These are phyloP conservation scores for Orobanche coerulescens DNA, from an alignment of 257 asterid genomes.

Conservation along the genomic window DNA sequence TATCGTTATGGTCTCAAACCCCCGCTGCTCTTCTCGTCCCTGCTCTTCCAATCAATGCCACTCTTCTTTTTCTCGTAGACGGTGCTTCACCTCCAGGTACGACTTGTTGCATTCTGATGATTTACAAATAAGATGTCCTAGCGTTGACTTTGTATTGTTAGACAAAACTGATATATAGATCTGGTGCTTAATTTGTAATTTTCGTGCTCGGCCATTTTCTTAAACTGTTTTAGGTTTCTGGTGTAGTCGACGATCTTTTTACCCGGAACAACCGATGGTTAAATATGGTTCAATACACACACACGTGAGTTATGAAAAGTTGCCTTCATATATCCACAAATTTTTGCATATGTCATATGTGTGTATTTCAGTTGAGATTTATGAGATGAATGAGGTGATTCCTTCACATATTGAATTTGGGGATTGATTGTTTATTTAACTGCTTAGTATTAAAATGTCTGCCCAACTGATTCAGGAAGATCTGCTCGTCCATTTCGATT, in stretches of 20 bases:
- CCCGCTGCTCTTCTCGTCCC: too few relatives aligned
- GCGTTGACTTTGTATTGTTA: background rate
- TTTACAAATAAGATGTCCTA: background rate
- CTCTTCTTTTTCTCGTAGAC: too few relatives aligned
- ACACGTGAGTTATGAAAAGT: background rate
- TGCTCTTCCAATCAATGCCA: too few relatives aligned
- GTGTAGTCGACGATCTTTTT: background rate
- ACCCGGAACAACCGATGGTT: background rate
- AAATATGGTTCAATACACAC: background rate
- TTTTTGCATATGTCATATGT: background rate
- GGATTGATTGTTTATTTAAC: too few relatives aligned
- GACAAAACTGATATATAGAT: background rate
- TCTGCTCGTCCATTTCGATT: slow-evolving; percentile 64
- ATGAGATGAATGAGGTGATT: background rate
- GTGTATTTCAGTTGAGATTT: background rate
- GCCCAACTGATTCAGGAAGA: slow-evolving; percentile 41
- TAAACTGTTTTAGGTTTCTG: background rate
- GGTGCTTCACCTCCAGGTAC: too few relatives aligned
- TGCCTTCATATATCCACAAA: background rate
- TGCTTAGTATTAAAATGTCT: background rate
- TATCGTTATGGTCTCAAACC: too few relatives aligned
- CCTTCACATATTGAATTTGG: background rate
- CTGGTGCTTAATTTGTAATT: background rate
- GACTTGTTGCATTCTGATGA: background rate
- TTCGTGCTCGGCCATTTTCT: background rate